phyloP scores from a whole-genome alignment of 2,329 filamentous ascomycete genomes.

The Botrytis hyacinthi region DNA sequence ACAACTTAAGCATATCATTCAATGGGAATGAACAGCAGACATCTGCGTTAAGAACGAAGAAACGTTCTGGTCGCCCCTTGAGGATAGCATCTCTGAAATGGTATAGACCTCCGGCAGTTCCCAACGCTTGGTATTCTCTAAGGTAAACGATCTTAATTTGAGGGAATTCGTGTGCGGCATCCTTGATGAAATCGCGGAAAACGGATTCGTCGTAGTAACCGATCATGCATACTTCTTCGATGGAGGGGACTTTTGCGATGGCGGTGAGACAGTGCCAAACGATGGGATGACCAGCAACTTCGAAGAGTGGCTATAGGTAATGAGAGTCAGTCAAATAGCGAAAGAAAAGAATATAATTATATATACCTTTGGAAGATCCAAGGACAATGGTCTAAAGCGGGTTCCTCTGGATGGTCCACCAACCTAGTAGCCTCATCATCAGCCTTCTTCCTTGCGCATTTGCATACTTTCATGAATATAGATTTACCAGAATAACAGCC shows the following conservation, averaged over 20 bases:
- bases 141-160: constrained; percentile 91
- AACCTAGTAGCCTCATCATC: constrained; percentile 56
- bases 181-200: constrained; percentile 97
- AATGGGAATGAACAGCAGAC: constrained; percentile 99
- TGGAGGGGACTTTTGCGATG: constrained; percentile 83
- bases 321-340: neutral
- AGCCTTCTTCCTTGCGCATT: constrained; percentile 20
- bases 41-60: constrained; percentile 97
- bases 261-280: constrained; percentile 96
- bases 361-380: constrained; percentile 89
- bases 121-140: constrained; percentile 93
- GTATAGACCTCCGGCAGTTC: constrained; percentile 94
- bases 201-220: constrained; percentile 98
- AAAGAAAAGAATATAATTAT: constrained; percentile 19
- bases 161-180: constrained; percentile 79
- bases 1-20: constrained; percentile 90
- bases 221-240: constrained; percentile 96
- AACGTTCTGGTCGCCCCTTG: constrained; percentile 89
- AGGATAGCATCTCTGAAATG: constrained; percentile 99
- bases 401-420: constrained; percentile 94
- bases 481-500: constrained; percentile 83
- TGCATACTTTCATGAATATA: constrained; percentile 24
- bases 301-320: constrained; percentile 77
- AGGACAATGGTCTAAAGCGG: constrained; percentile 88
- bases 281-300: constrained; percentile 96